Percentiles rank a stretch among this genome's conserved stretches.
Conservation (phyloP, 345 rosid species). For the Carallia pectinifolia region DNA sequence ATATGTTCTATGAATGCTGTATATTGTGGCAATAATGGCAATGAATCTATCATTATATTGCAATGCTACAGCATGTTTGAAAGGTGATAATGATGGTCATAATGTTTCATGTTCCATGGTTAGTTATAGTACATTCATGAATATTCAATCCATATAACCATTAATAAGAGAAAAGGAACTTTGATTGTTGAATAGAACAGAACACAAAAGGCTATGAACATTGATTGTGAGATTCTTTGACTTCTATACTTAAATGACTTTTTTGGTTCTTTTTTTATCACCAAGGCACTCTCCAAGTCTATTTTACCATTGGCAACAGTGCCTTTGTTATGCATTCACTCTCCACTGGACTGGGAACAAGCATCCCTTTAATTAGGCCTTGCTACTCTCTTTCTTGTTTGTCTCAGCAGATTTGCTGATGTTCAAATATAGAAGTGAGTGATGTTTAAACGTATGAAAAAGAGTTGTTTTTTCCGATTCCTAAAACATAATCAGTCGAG, state of each 20-base stretch:
- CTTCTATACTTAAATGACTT: neutral
- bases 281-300: neutral
- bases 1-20: no score
- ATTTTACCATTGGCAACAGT: neutral
- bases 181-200: neutral
- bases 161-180: neutral
- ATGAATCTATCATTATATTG: neutral
- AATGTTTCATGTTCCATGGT: neutral
- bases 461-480: no score
- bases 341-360: no score
- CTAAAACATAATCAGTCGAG: no score
- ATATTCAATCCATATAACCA: neutral
- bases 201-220: neutral
- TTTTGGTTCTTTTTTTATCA: neutral
- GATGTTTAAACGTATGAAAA: no score
- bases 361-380: no score
- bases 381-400: no score
- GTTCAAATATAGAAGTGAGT: no score
- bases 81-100: neutral
- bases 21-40: neutral
- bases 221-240: neutral
- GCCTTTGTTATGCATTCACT: no score
- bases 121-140: neutral
- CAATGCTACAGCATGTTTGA: neutral
- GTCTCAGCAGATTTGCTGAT: no score